phyloP scores from a whole-genome alignment of 352 stramenopile species.

The Blastocystis sp. region DNA sequence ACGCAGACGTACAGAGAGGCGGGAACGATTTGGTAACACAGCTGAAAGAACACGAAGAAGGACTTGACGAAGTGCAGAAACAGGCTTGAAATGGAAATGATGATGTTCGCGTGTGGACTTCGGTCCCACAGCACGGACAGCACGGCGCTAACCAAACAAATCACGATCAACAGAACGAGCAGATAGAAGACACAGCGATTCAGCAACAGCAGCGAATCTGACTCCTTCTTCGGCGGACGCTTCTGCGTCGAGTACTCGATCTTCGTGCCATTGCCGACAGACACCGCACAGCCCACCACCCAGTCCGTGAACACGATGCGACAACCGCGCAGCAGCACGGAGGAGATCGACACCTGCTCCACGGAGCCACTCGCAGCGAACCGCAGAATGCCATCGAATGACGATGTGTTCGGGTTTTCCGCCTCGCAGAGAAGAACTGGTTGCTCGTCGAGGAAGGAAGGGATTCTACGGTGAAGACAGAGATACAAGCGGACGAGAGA shows the following conservation, averaged over 20 bases:
- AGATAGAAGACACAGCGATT: slow-evolving; percentile 41
- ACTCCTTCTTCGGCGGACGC: slow-evolving; percentile 49
- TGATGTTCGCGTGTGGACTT: slow-evolving; percentile 1
- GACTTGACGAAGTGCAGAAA: slow-evolving; percentile 47
- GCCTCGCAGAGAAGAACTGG: slow-evolving; percentile 35
- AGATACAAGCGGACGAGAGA: neutral
- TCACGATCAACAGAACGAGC: slow-evolving; percentile 43
- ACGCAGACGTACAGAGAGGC: slow-evolving; percentile 67
- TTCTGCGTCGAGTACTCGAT: slow-evolving; percentile 58
- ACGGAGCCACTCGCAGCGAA: neutral
- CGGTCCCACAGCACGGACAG: slow-evolving; percentile 16
- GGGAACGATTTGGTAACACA: slow-evolving; percentile 70
- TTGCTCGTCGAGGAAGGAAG: neutral
- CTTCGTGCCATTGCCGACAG: slow-evolving; percentile 63
- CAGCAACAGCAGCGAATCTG: slow-evolving; percentile 18
- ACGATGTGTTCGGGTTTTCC: slow-evolving; percentile 61
- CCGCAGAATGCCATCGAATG: slow-evolving; percentile 40
- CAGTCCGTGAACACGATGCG: slow-evolving; percentile 64
- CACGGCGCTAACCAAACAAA: slow-evolving; percentile 60
- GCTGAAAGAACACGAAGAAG: slow-evolving; percentile 64
- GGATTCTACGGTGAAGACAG: neutral
- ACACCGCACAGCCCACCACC: slow-evolving; percentile 31
- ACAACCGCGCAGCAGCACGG: slow-evolving; percentile 45
- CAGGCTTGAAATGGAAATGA: neutral
- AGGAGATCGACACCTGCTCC: slow-evolving; percentile 31